Evolutionary conservation across 2,329 filamentous ascomycete genomes (phyloP), one percentile per base, ranked within the genome.

Genomic region (Trichoderma brevicompactum): DNA sequence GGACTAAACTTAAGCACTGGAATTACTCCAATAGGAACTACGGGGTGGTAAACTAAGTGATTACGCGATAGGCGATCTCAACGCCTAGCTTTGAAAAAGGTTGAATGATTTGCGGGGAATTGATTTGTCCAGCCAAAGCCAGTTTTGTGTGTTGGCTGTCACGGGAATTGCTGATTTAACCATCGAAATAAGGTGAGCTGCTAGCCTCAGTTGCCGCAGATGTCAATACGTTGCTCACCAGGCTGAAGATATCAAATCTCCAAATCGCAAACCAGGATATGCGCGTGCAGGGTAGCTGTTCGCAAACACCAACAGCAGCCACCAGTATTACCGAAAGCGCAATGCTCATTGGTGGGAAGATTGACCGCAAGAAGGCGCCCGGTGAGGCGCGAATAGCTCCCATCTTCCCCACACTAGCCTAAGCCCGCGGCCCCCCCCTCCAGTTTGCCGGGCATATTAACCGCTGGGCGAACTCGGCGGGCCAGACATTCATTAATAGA

Each of bases 401-500:
- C 55, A 41, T 41, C 48, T 38, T 40, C 36, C 44, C 59, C 59
- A 63, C 48, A 44, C 38, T 23, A 46, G 41, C 17, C 59, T 19
- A 59, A 56, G 9, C 46, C 40, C 34, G 23, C 23, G 23, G 23
- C 23, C 58, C 46, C 58, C 46, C 56, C 46, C 43, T 15, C 7
- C 7, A 23, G 34, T 38, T 53, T 53, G n/a, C 17, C 48, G 28
- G 28, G 36, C 15, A 13, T 36, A 40, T 40, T 46, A 64, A 32
- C 61, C 61, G 61, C 52, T 41, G 53, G 53, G 53, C 62, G 59
- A 62, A 46, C 49, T 63, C 59, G 49, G 59, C 49, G 49, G 19
- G 15, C 32, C 48, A 36, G 28, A 6, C 32, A n/a, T 23, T 54
- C 49, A 53, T 63, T 63, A 54, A 54, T 54, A 54, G 12, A 50